Evolutionary conservation across 2,329 filamentous ascomycete species (phyloP).

Genomic region (Aspergillus udagawae): DNA sequence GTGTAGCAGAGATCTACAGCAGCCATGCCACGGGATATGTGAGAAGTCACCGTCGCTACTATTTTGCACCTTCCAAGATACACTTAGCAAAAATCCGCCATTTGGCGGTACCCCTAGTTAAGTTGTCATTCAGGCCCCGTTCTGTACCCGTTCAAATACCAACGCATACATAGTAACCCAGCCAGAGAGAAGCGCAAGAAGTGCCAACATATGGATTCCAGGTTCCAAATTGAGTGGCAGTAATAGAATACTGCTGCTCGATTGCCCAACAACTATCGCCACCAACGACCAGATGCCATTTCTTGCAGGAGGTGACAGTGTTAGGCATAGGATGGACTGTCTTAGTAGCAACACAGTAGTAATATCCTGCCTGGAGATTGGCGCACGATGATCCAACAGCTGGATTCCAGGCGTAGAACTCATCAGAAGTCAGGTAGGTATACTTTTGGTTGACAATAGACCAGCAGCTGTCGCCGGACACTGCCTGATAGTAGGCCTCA

Average conservation of each 20-base stretch:
- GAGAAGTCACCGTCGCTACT: too few species aligned
- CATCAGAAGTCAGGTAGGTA: conserved; percentile 1
- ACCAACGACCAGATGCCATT: conserved; percentile 18
- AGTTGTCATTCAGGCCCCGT: too few species aligned
- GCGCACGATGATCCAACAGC: conserved; percentile 9
- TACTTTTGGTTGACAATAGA: conserved; percentile 7
- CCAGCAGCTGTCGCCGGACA: conserved; percentile 11
- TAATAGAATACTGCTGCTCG: conserved; percentile 13
- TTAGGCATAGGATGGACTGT: conserved; percentile 2
- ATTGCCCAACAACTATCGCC: conserved; percentile 22
- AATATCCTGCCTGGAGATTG: conserved; percentile 2
- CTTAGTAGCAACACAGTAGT: conserved; percentile 10
- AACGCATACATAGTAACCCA: conserved; percentile 22
- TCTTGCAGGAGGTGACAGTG: conserved; percentile 18
- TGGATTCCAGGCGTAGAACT: conserved; percentile 13
- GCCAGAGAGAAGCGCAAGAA: conserved; percentile 16
- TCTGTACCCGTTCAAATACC: too few species aligned
- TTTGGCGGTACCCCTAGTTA: too few species aligned
- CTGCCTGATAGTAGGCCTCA: conserved; percentile 13
- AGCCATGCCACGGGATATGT: too few species aligned
- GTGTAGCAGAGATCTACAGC: too few species aligned
- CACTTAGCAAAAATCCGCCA: too few species aligned
- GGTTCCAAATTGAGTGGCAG: conserved; percentile 8
- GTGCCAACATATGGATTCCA: conserved; percentile 21
- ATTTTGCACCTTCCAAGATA: too few species aligned